Evolutionary conservation across 805 yeast genomes (phyloP).

Genomic region (Candida silvicultrix): DNA sequence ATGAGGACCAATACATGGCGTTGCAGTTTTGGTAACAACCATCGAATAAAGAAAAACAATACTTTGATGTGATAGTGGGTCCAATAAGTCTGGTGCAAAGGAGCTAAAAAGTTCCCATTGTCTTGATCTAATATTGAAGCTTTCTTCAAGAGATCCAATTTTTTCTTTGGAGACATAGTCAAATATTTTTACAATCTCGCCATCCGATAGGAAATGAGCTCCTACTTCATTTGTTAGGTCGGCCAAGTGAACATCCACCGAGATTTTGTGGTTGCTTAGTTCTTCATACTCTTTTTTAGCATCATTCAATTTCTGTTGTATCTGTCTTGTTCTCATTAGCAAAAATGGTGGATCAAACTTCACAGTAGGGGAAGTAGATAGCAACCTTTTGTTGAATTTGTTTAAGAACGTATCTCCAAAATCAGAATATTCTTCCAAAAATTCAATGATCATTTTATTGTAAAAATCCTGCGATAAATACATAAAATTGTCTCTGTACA

Average conservation of each 20-base stretch:
- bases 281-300: constrained; percentile 20
- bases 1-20: constrained; percentile 92
- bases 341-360: constrained; percentile 65
- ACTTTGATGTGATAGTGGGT: constrained; percentile 70
- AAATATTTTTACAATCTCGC: constrained; percentile 26
- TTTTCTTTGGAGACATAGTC: constrained; percentile 26
- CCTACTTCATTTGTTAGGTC: constrained; percentile 20
- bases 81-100: constrained; percentile 51
- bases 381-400: constrained; percentile 40
- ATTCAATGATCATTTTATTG: constrained; percentile 15
- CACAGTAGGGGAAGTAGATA: constrained; percentile 86
- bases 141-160: constrained; percentile 23
- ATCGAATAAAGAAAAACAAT: constrained; percentile 74
- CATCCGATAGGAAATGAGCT: constrained; percentile 9
- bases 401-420: constrained; percentile 33
- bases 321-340: constrained; percentile 44
- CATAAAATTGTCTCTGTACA: constrained; percentile 65
- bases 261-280: constrained; percentile 8
- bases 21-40: constrained; percentile 76
- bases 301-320: constrained; percentile 35
- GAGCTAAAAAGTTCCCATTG: constrained; percentile 65
- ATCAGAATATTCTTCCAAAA: constrained; percentile 16
- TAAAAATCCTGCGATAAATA: constrained; percentile 37
- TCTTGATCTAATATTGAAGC: constrained; percentile 30
- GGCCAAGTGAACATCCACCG: constrained; percentile 14